A percentile compares a stretch with the other conserved stretches of the same genome.
Conservation (phyloP, 805 yeast species). For the Lachancea sp. region DNA sequence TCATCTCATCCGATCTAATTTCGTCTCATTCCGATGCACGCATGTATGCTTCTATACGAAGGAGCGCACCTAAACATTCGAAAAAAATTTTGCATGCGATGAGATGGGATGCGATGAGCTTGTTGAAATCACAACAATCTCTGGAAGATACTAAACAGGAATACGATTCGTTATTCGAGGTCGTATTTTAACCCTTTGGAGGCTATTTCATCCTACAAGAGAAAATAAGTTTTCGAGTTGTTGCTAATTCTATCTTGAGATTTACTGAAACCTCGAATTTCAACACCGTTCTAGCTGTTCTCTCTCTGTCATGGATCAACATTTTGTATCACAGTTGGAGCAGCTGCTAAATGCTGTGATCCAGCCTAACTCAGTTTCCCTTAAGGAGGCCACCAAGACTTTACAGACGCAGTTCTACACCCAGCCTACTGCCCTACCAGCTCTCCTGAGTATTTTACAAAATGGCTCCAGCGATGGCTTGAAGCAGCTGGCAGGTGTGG, state of each 20-base stretch:
- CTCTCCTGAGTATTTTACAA: slow-evolving; percentile 76
- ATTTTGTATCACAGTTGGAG: slow-evolving; percentile 64
- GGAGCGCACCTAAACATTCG: slow-evolving; percentile 1
- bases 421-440: slow-evolving; percentile 66
- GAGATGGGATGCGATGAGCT: slow-evolving; percentile 29
- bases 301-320: slow-evolving; percentile 52
- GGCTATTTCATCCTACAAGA: not conserved
- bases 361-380: slow-evolving; percentile 72
- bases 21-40: slow-evolving; percentile 4
- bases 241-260: not conserved
- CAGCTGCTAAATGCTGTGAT: slow-evolving; percentile 71
- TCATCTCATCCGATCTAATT: not conserved
- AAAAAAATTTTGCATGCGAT: slow-evolving; percentile 14
- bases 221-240: not conserved
- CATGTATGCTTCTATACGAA: not conserved
- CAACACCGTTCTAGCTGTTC: not conserved
- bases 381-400: slow-evolving; percentile 74
- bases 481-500: slow-evolving; percentile 93
- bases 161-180: slow-evolving; percentile 1
- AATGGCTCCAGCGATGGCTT: slow-evolving; percentile 61
- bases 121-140: not conserved
- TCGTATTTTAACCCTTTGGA: not conserved
- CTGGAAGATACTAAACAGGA: not conserved
- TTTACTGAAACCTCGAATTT: slow-evolving; percentile 1
- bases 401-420: slow-evolving; percentile 70